A percentile compares a stretch with the other conserved stretches of the same genome.
Evolutionary conservation across 176 grass and related monocot species (phyloP).

Genomic region (Phyllostachys edulis): DNA sequence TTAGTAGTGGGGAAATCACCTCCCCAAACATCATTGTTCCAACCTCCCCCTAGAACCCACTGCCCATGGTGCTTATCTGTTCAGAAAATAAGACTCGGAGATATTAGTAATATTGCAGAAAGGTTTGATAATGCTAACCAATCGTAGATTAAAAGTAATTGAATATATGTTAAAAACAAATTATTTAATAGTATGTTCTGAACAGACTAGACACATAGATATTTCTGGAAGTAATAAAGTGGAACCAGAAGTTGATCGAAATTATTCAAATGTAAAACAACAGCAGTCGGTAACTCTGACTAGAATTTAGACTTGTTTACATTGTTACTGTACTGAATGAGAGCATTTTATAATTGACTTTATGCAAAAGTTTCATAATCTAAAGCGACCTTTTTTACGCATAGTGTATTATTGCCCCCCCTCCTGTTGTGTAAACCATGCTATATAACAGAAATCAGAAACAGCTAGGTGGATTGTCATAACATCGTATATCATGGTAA

Average conservation of each 20-base stretch:
- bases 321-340: not conserved
- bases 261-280: not conserved
- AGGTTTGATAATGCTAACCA: not conserved
- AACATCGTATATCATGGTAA: not conserved
- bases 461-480: not conserved
- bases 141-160: not conserved
- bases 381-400: not conserved
- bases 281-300: not conserved
- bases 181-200: not conserved
- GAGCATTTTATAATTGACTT: not conserved
- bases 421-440: not conserved
- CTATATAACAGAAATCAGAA: too few relatives aligned
- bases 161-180: not conserved
- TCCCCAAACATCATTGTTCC: constrained; percentile 86
- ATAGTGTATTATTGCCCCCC: not conserved
- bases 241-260: not conserved
- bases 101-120: not conserved
- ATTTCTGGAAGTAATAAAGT: not conserved
- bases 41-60: constrained; percentile 79
- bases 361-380: not conserved
- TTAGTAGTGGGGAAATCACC: constrained; percentile 56
- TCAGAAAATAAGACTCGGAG: not conserved
- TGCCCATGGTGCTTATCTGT: constrained; percentile 60
- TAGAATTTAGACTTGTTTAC: not conserved
- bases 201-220: not conserved